Evolutionary conservation across 306 rosid genomes (phyloP).

Genomic region (Quercus agrifolia): DNA sequence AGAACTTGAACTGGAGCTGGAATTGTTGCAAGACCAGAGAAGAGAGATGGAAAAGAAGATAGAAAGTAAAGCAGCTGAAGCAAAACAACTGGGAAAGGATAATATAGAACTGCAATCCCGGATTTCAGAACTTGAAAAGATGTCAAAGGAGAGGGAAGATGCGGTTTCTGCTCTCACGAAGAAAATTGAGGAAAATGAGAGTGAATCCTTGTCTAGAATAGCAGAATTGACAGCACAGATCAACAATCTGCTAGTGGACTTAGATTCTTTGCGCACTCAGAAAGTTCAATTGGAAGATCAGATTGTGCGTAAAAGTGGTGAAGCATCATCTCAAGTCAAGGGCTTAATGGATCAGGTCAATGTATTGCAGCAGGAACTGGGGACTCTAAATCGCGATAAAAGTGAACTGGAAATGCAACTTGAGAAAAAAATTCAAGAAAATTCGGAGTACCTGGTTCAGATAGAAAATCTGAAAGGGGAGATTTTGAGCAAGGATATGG

Average conservation of each 20-base stretch:
- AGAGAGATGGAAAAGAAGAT: conserved; percentile 42
- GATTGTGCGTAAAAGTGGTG: conserved; percentile 38
- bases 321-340: conserved; percentile 35
- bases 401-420: conserved; percentile 43
- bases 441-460: conserved; percentile 44
- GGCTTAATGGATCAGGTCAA: conserved; percentile 25
- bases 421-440: conserved; percentile 43
- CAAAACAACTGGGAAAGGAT: conserved; percentile 25
- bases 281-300: conserved; percentile 59
- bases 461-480: conserved; percentile 62
- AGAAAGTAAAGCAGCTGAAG: conserved; percentile 34
- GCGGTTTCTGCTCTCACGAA: conserved; percentile 46
- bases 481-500: conserved; percentile 38
- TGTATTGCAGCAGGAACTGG: conserved; percentile 45
- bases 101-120: conserved; percentile 36
- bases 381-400: conserved; percentile 42
- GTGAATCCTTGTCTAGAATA: conserved; percentile 42
- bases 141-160: conserved; percentile 50
- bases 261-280: conserved; percentile 34
- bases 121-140: conserved; percentile 50
- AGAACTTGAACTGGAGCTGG: conserved; percentile 34
- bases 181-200: conserved; percentile 54
- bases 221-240: conserved; percentile 55
- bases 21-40: conserved; percentile 42
- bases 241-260: conserved; percentile 43